These are phyloP conservation scores for Fusarium sp. DNA, from an alignment of 2,329 filamentous ascomycete genomes.

Conservation along the genomic window DNA sequence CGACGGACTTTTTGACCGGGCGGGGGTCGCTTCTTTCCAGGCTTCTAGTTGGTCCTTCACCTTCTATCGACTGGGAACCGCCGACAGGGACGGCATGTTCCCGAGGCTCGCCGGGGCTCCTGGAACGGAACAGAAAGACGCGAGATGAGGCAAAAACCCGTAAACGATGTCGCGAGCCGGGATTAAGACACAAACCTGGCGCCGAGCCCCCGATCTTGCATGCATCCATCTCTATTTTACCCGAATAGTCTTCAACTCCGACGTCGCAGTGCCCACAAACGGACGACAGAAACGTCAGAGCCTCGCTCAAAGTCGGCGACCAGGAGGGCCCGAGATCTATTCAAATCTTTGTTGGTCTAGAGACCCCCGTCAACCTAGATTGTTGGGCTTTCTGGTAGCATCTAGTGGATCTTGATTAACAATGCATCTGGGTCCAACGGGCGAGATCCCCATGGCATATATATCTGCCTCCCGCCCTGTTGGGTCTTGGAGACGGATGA, in stretches of 20 bases:
- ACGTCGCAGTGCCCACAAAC: neutral
- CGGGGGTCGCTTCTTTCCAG: neutral
- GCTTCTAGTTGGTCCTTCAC: neutral
- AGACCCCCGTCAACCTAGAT: neutral
- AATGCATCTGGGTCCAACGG: slow-evolving; percentile 1
- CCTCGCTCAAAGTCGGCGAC: slow-evolving; percentile 15
- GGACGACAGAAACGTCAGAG: slow-evolving; percentile 11
- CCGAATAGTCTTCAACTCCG: neutral
- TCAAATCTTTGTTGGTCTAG: slow-evolving; percentile 10
- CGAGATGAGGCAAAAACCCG: slow-evolving; percentile 26
- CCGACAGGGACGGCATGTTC: slow-evolving; percentile 4
- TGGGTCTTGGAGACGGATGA: neutral
- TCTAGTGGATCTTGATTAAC: slow-evolving; percentile 25
- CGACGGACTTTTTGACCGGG: slow-evolving; percentile 28
- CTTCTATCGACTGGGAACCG: slow-evolving; percentile 7
- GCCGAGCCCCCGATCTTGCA: slow-evolving; percentile 29
- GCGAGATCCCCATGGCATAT: slow-evolving; percentile 19
- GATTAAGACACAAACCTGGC: slow-evolving; percentile 20
- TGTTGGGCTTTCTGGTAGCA: slow-evolving; percentile 9
- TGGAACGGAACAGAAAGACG: slow-evolving; percentile 7
- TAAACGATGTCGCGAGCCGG: slow-evolving; percentile 10
- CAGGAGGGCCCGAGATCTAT: slow-evolving; percentile 15
- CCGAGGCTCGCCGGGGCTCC: neutral
- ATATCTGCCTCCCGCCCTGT: slow-evolving; percentile 10
- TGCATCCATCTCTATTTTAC: slow-evolving; percentile 17